These are phyloP conservation scores for Aegilops speltoides DNA, from an alignment of 176 grass and related monocot species.

Conservation along the genomic window DNA sequence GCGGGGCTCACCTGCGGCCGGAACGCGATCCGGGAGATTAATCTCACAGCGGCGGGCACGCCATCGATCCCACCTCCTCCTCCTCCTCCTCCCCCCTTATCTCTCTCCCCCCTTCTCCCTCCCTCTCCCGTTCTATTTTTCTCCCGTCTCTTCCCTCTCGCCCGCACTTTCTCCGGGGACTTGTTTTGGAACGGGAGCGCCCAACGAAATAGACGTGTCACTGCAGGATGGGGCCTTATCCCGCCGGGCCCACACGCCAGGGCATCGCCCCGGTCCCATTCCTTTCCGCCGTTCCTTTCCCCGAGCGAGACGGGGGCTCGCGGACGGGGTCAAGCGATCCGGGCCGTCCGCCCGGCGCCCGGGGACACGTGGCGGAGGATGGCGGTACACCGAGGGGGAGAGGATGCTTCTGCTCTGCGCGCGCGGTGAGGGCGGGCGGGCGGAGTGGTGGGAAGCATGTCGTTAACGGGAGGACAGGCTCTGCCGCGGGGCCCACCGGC, in stretches of 20 bases:
- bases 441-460: slow-evolving; percentile 25
- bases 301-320: neutral
- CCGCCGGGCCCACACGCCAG: neutral
- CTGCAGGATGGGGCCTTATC: neutral
- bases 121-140: slow-evolving; percentile 1
- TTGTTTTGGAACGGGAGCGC: slow-evolving; percentile 2
- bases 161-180: slow-evolving; percentile 40
- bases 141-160: slow-evolving; percentile 17
- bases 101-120: neutral
- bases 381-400: too few species aligned
- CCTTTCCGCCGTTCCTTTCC: slow-evolving; percentile 1
- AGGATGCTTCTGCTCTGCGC: neutral
- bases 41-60: slow-evolving; percentile 13
- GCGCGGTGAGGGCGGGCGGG: neutral
- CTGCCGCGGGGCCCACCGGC: neutral
- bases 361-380: neutral
- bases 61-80: slow-evolving; percentile 7
- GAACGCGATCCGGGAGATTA: neutral
- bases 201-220: slow-evolving; percentile 6
- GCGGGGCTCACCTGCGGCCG: slow-evolving; percentile 36
- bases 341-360: neutral
- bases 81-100: neutral
- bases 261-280: neutral
- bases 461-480: slow-evolving; percentile 9
- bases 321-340: slow-evolving; percentile 33